A percentile compares a stretch with the other conserved stretches of the same genome.
phyloP scores from a whole-genome alignment of 1,284 basidiomycete genomes.

The Butyriboletus appendiculatus region DNA sequence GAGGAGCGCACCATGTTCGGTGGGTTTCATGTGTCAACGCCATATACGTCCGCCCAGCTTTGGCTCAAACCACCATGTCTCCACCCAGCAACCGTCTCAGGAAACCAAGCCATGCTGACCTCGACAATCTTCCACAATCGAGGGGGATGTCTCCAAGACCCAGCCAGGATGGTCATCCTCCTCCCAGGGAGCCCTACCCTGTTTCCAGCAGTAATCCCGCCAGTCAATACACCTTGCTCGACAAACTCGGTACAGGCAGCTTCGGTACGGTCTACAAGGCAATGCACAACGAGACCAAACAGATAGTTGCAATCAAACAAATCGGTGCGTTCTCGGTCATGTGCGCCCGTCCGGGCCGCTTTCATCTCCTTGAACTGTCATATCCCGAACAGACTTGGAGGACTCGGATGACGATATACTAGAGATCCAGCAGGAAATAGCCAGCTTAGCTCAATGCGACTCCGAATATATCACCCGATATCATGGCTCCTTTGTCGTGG shows the following conservation, averaged over 20 bases:
- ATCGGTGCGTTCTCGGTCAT: slow-evolving; percentile 65
- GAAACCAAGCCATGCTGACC: slow-evolving; percentile 45
- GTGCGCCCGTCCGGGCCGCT: slow-evolving; percentile 3
- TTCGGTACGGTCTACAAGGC: slow-evolving; percentile 98
- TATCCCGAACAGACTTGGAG: slow-evolving; percentile 62
- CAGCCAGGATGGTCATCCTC: slow-evolving; percentile 38
- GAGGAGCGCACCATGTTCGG: slow-evolving; percentile 19
- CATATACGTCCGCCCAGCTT: slow-evolving; percentile 10
- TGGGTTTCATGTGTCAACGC: slow-evolving; percentile 12
- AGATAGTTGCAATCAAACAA: slow-evolving; percentile 97
- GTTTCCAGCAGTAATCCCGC: slow-evolving; percentile 78
- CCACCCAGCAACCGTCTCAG: slow-evolving; percentile 45
- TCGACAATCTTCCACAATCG: slow-evolving; percentile 36
- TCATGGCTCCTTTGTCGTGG: slow-evolving; percentile 95
- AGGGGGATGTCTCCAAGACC: slow-evolving; percentile 43
- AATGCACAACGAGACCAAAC: slow-evolving; percentile 89
- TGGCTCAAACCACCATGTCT: slow-evolving; percentile 41
- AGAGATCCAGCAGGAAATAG: slow-evolving; percentile 98
- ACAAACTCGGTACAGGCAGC: slow-evolving; percentile 96
- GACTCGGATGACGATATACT: slow-evolving; percentile 94
- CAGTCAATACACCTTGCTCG: slow-evolving; percentile 88
- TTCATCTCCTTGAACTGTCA: slow-evolving; percentile 2
- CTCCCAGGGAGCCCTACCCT: slow-evolving; percentile 61
- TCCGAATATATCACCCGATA: slow-evolving; percentile 96
- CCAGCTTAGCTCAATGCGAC: slow-evolving; percentile 93